Evolutionary conservation across 352 stramenopile genomes (phyloP).

Genomic region (Globisporangium acanthophoron): DNA sequence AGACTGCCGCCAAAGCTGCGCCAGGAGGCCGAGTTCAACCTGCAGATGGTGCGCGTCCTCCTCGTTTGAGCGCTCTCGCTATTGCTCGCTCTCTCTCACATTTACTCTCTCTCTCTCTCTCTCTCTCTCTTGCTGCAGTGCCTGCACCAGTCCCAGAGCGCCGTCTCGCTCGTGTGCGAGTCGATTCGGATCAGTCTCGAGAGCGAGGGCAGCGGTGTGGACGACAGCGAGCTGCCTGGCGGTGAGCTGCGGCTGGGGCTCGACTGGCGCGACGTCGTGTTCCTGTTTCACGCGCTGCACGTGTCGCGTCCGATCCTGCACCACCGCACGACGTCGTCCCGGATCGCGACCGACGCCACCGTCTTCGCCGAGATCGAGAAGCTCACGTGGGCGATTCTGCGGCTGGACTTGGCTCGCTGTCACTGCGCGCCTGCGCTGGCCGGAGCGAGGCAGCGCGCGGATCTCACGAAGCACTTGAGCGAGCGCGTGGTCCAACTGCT

Average conservation of each 20-base stretch:
- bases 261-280: conserved; percentile 55
- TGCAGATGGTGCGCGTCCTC: conserved; percentile 54
- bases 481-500: conserved; percentile 38
- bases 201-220: conserved; percentile 4
- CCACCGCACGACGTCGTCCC: conserved; percentile 48
- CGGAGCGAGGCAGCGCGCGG: background rate
- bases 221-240: conserved; percentile 11
- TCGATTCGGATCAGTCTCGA: conserved; percentile 31
- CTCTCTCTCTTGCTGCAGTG: conserved; percentile 19
- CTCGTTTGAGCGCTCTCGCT: background rate
- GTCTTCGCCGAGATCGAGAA: conserved; percentile 42
- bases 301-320: conserved; percentile 77
- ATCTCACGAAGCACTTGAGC: conserved; percentile 20
- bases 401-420: conserved; percentile 3
- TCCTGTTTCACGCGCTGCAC: conserved; percentile 70
- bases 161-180: conserved; percentile 39
- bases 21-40: conserved; percentile 70
- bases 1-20: conserved; percentile 45
- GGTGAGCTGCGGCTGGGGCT: conserved; percentile 9
- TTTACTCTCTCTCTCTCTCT: background rate
- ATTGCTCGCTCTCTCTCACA: background rate
- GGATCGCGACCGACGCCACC: conserved; percentile 39
- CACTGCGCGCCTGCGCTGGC: background rate
- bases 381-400: conserved; percentile 27
- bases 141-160: conserved; percentile 48